Evolutionary conservation across 805 yeast species (phyloP).

Genomic region (Ogataea wickerhamii): DNA sequence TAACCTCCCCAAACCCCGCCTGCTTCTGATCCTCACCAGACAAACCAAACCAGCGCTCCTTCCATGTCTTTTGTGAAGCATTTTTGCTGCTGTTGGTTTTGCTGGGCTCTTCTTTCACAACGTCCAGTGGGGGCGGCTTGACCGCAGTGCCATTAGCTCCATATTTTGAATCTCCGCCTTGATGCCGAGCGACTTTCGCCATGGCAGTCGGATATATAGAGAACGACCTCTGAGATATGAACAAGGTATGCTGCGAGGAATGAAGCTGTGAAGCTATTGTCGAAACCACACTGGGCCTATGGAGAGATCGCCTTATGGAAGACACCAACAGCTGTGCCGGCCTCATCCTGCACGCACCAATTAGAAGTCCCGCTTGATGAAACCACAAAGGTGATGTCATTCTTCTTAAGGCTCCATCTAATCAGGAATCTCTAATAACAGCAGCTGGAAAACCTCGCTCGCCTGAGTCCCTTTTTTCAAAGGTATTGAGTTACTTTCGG

Average conservation of each 20-base stretch:
- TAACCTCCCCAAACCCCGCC: slow-evolving; percentile 36
- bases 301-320: background rate
- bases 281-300: background rate
- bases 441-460: too few relatives aligned
- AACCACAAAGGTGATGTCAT: background rate
- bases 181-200: too few relatives aligned
- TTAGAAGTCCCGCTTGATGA: background rate
- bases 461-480: too few relatives aligned
- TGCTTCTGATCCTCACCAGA: slow-evolving; percentile 30
- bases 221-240: slow-evolving; percentile 1
- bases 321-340: background rate
- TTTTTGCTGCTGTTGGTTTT: too few relatives aligned
- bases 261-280: too few relatives aligned
- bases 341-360: background rate
- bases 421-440: too few relatives aligned
- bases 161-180: too few relatives aligned
- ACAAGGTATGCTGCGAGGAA: background rate
- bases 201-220: background rate
- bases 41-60: slow-evolving; percentile 29
- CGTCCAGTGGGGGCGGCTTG: too few relatives aligned
- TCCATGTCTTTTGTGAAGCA: slow-evolving; percentile 24
- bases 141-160: too few relatives aligned
- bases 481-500: too few relatives aligned
- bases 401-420: background rate
- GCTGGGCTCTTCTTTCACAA: too few relatives aligned